Percentiles rank a stretch among this genome's conserved stretches.
Evolutionary conservation across 345 rosid genomes (phyloP).

Genomic region (Acer saccharum): DNA sequence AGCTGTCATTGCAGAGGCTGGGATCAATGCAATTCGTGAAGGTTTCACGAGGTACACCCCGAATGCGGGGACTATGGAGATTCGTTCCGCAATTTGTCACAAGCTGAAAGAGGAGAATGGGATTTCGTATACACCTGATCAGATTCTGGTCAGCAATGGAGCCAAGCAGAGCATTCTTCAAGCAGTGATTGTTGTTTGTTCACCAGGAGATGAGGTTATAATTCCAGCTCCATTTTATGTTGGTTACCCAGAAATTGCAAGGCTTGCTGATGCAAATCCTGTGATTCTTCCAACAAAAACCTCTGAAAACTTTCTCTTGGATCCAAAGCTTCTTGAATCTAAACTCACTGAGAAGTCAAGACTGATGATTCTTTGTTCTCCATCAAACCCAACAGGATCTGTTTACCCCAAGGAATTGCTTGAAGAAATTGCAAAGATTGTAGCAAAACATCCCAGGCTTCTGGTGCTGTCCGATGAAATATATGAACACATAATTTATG

Average conservation of each 20-base stretch:
- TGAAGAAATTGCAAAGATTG: slow-evolving; percentile 80
- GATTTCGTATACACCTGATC: slow-evolving; percentile 72
- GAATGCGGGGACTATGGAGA: slow-evolving; percentile 83
- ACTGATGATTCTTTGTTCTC: slow-evolving; percentile 86
- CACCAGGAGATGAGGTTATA: slow-evolving; percentile 97
- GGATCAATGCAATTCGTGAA: slow-evolving; percentile 84
- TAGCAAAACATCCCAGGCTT: slow-evolving; percentile 94
- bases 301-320: slow-evolving; percentile 81
- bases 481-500: slow-evolving; percentile 93
- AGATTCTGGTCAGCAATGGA: slow-evolving; percentile 92
- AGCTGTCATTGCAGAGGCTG: slow-evolving; percentile 76
- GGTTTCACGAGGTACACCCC: slow-evolving; percentile 90
- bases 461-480: slow-evolving; percentile 97
- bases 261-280: slow-evolving; percentile 94
- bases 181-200: slow-evolving; percentile 90
- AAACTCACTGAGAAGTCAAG: slow-evolving; percentile 82
- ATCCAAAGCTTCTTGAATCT: slow-evolving; percentile 80
- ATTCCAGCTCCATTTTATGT: slow-evolving; percentile 98
- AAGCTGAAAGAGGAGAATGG: slow-evolving; percentile 94
- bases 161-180: slow-evolving; percentile 85
- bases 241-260: slow-evolving; percentile 96
- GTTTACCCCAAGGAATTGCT: slow-evolving; percentile 89
- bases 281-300: slow-evolving; percentile 83
- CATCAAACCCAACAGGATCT: slow-evolving; percentile 98
- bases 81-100: slow-evolving; percentile 81